Evolutionary conservation across 805 yeast species (phyloP).

Genomic region (Priceomyces castillae): DNA sequence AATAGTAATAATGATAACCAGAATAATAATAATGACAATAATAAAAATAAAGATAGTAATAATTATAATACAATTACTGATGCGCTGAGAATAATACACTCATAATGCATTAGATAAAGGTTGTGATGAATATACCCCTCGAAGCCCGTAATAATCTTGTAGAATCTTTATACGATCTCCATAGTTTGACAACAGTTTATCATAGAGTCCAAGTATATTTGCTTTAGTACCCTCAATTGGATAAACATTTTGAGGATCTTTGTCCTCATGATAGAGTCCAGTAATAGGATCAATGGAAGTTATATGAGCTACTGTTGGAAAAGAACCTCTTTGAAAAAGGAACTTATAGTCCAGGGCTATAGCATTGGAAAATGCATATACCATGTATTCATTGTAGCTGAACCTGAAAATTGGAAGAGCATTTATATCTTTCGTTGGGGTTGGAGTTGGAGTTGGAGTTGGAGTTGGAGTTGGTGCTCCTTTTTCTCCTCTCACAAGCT

Average conservation of each 20-base stretch:
- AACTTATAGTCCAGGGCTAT: not conserved
- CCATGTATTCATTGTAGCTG: not conserved
- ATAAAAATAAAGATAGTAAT: no score
- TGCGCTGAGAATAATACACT: no score
- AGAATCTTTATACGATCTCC: not conserved
- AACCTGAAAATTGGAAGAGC: no score
- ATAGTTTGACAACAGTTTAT: not conserved
- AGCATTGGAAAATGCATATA: not conserved
- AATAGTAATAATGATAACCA: no score
- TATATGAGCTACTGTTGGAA: not conserved
- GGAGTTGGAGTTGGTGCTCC: no score
- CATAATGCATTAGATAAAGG: not conserved
- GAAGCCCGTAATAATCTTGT: not conserved
- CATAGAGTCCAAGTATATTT: not conserved
- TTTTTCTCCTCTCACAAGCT: not conserved
- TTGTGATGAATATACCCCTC: not conserved
- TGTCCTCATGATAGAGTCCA: conserved; percentile 1
- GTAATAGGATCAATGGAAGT: not conserved
- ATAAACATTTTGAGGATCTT: not conserved
- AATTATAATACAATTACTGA: no score
- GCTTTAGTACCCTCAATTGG: not conserved
- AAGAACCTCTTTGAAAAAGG: not conserved
- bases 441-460: no score
- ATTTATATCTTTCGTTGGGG: not conserved
- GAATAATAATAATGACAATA: no score